These are phyloP conservation scores for Calvatia gigantea DNA, from an alignment of 768 basidiomycete species.

Conservation along the genomic window DNA sequence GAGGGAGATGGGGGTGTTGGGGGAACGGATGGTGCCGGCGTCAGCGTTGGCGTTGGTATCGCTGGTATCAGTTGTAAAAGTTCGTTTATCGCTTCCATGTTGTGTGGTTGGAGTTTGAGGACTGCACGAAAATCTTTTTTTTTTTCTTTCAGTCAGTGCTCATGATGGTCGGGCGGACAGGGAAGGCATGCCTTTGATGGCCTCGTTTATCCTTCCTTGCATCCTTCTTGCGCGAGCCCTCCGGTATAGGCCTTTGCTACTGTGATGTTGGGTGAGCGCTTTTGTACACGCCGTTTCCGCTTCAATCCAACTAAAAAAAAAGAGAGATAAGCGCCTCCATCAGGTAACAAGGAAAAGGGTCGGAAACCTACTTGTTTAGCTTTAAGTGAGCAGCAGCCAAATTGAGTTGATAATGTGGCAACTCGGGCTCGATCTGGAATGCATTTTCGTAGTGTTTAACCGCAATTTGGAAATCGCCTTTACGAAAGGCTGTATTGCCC, in stretches of 20 bases:
- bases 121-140: constrained; percentile 56
- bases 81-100: constrained; percentile 58
- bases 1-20: neutral
- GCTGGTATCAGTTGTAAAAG: constrained; percentile 39
- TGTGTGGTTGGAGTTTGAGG: constrained; percentile 60
- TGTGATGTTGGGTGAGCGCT: constrained; percentile 61
- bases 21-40: neutral
- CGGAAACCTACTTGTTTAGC: constrained; percentile 52
- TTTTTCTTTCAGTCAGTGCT: constrained; percentile 33
- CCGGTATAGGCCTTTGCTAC: constrained; percentile 67
- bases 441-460: constrained; percentile 59
- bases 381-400: constrained; percentile 74
- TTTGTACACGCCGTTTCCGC: constrained; percentile 69
- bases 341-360: neutral
- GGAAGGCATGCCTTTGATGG: constrained; percentile 47
- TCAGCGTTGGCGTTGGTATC: neutral
- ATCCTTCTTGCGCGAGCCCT: constrained; percentile 66
- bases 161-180: neutral
- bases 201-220: constrained; percentile 52
- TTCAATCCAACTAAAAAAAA: constrained; percentile 54
- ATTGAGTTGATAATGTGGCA: constrained; percentile 76
- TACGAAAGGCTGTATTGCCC: constrained; percentile 70
- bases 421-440: constrained; percentile 61
- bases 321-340: constrained; percentile 5
- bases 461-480: constrained; percentile 53